A percentile compares a stretch with the other conserved stretches of the same genome.
phyloP scores from a whole-genome alignment of 306 rosid genomes.

The Quercus mongolica region DNA sequence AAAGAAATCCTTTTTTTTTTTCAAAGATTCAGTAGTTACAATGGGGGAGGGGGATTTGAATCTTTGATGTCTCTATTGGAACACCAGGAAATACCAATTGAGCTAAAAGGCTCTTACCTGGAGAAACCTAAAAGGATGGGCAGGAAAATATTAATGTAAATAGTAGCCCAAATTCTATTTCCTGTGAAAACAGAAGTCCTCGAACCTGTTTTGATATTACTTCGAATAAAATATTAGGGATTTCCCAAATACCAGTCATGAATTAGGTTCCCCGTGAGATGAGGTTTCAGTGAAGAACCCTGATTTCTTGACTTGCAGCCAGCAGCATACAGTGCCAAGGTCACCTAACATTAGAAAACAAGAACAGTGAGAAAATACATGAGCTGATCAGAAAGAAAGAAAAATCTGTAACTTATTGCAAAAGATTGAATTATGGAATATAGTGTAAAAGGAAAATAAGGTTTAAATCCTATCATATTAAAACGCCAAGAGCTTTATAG shows the following conservation, averaged over 20 bases:
- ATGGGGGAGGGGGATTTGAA: too few species aligned
- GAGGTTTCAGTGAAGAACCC: slow-evolving; percentile 76
- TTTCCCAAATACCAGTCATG: slow-evolving; percentile 69
- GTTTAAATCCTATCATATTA: too few species aligned
- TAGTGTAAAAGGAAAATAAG: too few species aligned
- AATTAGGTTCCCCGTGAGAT: slow-evolving; percentile 62
- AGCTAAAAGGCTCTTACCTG: too few species aligned
- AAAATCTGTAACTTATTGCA: not conserved
- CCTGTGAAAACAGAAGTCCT: not conserved
- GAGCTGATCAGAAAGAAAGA: slow-evolving; percentile 7
- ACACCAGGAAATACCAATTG: too few species aligned
- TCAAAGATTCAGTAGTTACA: too few species aligned
- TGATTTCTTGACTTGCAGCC: slow-evolving; percentile 71
- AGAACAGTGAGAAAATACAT: slow-evolving; percentile 10
- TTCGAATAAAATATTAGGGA: slow-evolving; percentile 11
- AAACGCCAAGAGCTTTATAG: too few species aligned
- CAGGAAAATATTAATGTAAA: not conserved
- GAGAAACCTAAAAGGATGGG: not conserved
- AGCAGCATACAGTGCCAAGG: slow-evolving; percentile 50
- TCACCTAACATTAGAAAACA: slow-evolving; percentile 53
- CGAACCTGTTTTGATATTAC: not conserved
- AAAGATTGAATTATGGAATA: not conserved
- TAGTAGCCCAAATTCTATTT: not conserved
- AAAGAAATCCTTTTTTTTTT: not conserved
- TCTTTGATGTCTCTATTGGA: too few species aligned